These are phyloP conservation scores for Mycena metata DNA, from an alignment of 768 basidiomycete genomes.

Conservation along the genomic window DNA sequence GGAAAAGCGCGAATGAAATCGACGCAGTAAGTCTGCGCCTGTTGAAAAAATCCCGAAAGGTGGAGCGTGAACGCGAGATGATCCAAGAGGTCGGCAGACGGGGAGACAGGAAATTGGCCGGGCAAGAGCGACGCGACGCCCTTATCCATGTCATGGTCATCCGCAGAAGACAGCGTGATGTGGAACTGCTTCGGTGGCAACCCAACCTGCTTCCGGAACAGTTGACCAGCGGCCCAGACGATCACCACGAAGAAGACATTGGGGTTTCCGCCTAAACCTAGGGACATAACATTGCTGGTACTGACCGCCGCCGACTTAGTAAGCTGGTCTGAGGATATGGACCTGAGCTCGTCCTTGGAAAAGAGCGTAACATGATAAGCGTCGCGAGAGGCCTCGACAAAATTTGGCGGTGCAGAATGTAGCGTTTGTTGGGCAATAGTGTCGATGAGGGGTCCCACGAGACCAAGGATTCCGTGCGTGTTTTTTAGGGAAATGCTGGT, in stretches of 20 bases:
- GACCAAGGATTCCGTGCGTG: constrained; percentile 13
- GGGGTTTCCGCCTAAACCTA: constrained; percentile 57
- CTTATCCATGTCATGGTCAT: constrained; percentile 62
- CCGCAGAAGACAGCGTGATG: constrained; percentile 59
- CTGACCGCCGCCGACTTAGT: constrained; percentile 23
- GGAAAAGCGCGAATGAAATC: constrained; percentile 49
- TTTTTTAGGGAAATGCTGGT: constrained; percentile 5
- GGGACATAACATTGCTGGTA: constrained; percentile 46
- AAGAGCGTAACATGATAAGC: constrained; percentile 19
- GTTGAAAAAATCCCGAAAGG: constrained; percentile 49
- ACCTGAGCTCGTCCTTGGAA: constrained; percentile 27
- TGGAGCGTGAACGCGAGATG: constrained; percentile 63
- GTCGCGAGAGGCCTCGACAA: background rate
- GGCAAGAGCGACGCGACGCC: constrained; percentile 60
- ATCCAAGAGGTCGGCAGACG: constrained; percentile 55
- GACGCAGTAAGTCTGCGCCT: constrained; percentile 51
- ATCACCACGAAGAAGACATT: constrained; percentile 62
- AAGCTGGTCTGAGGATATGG: constrained; percentile 32
- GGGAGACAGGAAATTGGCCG: constrained; percentile 47
- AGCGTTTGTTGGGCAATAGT: constrained; percentile 21
- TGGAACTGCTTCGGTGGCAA: constrained; percentile 69
- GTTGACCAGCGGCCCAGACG: constrained; percentile 69
- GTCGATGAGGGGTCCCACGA: constrained; percentile 25
- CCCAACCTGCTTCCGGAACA: constrained; percentile 61
- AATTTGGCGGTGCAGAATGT: constrained; percentile 8